A percentile compares a stretch with the other conserved stretches of the same genome.
Evolutionary conservation across 2,329 filamentous ascomycete genomes (phyloP).

Genomic region (Zalaria sp.): DNA sequence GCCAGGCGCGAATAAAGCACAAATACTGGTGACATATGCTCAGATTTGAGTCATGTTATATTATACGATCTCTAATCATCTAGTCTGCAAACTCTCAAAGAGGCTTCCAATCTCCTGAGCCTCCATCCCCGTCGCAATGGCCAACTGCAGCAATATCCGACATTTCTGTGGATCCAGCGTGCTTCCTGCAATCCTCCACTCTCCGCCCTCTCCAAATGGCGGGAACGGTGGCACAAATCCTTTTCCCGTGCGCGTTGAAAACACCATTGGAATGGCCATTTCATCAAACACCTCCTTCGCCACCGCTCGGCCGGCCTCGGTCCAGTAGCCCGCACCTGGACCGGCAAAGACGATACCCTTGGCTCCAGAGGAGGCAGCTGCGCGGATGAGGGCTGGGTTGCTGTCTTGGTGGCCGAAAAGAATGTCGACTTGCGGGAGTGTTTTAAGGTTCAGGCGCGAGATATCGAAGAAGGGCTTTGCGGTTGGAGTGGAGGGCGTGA

Average conservation of each 20-base stretch:
- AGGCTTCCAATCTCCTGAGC: conserved; percentile 30
- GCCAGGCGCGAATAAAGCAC: too few species aligned
- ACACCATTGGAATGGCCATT: conserved; percentile 35
- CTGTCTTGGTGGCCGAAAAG: conserved; percentile 42
- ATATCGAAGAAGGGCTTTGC: conserved; percentile 32
- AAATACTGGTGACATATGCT: too few species aligned
- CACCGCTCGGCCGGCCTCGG: conserved; percentile 22
- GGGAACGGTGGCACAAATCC: conserved; percentile 31
- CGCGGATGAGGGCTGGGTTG: conserved; percentile 31
- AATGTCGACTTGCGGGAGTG: conserved; percentile 41
- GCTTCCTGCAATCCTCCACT: conserved; percentile 30
- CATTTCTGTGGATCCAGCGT: conserved; percentile 44
- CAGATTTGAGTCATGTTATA: too few species aligned
- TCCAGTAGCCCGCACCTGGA: conserved; percentile 39
- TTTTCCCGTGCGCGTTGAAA: conserved; percentile 36
- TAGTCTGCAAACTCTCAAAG: conserved; percentile 10
- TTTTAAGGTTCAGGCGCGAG: conserved; percentile 13
- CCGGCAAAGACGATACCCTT: conserved; percentile 43
- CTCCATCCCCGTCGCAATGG: conserved; percentile 15
- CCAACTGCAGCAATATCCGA: conserved; percentile 34
- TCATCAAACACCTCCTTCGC: conserved; percentile 31
- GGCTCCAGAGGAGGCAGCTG: conserved; percentile 36
- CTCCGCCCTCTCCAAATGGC: conserved; percentile 6
- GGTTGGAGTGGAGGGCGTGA: conserved; percentile 33
- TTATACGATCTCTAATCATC: too few species aligned